These are phyloP conservation scores for Pythium aristosporum DNA, from an alignment of 352 stramenopile species.

Conservation along the genomic window DNA sequence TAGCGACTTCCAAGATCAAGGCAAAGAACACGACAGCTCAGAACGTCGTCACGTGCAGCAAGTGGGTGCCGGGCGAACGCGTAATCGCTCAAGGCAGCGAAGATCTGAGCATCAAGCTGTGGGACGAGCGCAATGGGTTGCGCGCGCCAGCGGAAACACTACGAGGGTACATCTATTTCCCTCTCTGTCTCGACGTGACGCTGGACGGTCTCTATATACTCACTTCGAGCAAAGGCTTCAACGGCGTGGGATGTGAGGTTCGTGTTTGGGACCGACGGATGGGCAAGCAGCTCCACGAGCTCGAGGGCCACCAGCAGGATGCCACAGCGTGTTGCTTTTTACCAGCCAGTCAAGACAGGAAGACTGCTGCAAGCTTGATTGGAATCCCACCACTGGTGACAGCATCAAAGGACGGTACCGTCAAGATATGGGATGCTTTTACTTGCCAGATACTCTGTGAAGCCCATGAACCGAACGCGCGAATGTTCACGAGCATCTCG, in stretches of 20 bases:
- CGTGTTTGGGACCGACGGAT: constrained; percentile 80
- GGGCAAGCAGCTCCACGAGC: constrained; percentile 53
- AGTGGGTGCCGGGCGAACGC: constrained; percentile 62
- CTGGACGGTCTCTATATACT: constrained; percentile 57
- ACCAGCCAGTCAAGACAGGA: neutral
- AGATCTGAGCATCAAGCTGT: constrained; percentile 79
- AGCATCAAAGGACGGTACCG: constrained; percentile 76
- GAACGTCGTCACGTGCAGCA: constrained; percentile 86
- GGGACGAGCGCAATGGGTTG: constrained; percentile 60
- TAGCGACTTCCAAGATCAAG: constrained; percentile 44
- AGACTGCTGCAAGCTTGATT: neutral
- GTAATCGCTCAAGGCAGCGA: constrained; percentile 79
- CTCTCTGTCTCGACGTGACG: constrained; percentile 59
- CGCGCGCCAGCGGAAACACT: constrained; percentile 53
- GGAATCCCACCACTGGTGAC: constrained; percentile 44
- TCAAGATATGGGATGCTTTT: constrained; percentile 67
- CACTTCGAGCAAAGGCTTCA: constrained; percentile 87
- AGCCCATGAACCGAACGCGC: constrained; percentile 37
- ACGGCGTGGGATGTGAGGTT: constrained; percentile 71
- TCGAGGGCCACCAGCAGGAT: constrained; percentile 73
- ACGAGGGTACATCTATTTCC: constrained; percentile 80
- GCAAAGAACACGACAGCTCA: constrained; percentile 70
- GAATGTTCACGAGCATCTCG: constrained; percentile 72
- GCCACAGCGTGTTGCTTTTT: constrained; percentile 75
- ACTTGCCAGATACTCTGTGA: constrained; percentile 36